phyloP scores from a whole-genome alignment of 257 asterid genomes.

The Solanum sejunctum region DNA sequence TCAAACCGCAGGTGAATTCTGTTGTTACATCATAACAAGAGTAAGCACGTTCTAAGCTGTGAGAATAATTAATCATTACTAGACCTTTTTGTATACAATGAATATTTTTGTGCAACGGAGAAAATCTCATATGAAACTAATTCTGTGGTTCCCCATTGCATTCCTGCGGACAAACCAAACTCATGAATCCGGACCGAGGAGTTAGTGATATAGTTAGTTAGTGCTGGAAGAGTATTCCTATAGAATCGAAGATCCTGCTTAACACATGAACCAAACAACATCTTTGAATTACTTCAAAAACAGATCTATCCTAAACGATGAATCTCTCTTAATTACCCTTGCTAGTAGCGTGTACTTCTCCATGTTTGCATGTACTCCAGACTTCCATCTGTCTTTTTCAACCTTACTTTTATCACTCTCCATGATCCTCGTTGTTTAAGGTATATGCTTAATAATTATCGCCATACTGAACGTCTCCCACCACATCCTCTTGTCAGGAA shows the following conservation, averaged over 20 bases:
- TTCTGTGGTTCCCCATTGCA: not conserved
- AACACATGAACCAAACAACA: not conserved
- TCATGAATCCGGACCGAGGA: not conserved
- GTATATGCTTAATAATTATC: not conserved
- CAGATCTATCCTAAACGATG: not conserved
- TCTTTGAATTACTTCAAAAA: not conserved
- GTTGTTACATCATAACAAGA: not conserved
- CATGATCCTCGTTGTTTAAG: not conserved
- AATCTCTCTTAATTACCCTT: not conserved
- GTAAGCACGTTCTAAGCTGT: not conserved
- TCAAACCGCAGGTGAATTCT: conserved; percentile 10
- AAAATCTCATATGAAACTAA: not conserved
- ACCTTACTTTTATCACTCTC: not conserved
- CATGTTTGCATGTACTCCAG: not conserved
- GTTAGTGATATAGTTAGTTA: not conserved
- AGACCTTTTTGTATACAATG: not conserved
- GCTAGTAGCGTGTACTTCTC: not conserved
- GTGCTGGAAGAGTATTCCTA: not conserved
- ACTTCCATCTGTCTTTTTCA: not conserved
- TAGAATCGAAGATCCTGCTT: not conserved
- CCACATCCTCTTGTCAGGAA: not conserved
- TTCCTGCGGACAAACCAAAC: not conserved
- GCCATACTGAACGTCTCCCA: not conserved
- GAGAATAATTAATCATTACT: not conserved
- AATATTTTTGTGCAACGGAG: not conserved